phyloP scores from a whole-genome alignment of 1,284 basidiomycete species.

The Tilletia indica region DNA sequence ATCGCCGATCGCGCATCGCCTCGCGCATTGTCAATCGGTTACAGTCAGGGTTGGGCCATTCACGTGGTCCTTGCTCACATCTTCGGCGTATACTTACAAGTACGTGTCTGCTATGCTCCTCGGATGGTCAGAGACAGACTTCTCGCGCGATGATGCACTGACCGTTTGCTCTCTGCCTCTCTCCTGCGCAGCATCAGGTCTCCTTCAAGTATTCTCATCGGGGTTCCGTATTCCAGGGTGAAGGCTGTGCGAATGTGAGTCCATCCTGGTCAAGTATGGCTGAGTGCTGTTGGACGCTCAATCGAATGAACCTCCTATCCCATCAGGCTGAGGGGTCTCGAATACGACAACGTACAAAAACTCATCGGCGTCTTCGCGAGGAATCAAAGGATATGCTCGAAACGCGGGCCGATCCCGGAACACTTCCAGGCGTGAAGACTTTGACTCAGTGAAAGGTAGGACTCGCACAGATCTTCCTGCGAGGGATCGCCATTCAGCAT shows the following conservation, averaged over 20 bases:
- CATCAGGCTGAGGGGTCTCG: conserved; percentile 64
- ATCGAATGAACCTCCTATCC: not conserved
- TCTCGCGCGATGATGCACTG: conserved; percentile 6
- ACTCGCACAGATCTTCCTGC: too few species aligned
- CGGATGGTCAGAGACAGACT: conserved; percentile 1
- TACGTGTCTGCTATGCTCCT: conserved; percentile 56
- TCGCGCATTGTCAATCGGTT: too few species aligned
- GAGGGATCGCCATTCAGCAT: too few species aligned
- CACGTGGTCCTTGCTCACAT: conserved; percentile 91
- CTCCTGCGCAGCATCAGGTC: conserved; percentile 78
- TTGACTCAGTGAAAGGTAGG: too few species aligned
- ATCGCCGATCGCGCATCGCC: conserved; percentile 69
- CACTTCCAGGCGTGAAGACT: not conserved
- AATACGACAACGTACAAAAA: not conserved
- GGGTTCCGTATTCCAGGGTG: conserved; percentile 86
- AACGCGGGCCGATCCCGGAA: not conserved
- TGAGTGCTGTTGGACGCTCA: not conserved
- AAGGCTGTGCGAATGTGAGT: conserved; percentile 66
- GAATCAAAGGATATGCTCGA: not conserved
- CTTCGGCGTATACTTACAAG: conserved; percentile 92
- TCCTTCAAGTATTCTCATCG: conserved; percentile 75
- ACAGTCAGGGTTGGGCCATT: conserved; percentile 77
- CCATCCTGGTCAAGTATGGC: not conserved
- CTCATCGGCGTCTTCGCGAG: not conserved
- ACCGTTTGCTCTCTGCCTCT: conserved; percentile 64